phyloP scores from a whole-genome alignment of 306 rosid species.

The Ziziphus jujuba region DNA sequence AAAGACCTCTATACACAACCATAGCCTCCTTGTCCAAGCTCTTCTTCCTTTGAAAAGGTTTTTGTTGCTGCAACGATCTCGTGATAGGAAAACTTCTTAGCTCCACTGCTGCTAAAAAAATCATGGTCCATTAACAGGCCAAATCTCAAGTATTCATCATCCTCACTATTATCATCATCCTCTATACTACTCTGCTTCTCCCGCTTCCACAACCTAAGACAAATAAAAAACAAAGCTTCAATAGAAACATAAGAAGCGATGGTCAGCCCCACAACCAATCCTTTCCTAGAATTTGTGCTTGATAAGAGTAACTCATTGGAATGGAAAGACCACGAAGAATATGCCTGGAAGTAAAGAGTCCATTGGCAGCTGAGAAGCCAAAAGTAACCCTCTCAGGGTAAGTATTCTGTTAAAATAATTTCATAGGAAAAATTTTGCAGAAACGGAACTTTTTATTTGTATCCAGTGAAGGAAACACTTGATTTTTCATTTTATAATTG shows the following conservation, averaged over 20 bases:
- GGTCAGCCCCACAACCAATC: constrained; percentile 10
- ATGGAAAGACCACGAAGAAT: constrained; percentile 18
- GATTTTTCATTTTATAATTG: not conserved
- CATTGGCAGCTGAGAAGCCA: constrained; percentile 35
- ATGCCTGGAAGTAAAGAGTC: not conserved
- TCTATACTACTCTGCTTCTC: not conserved
- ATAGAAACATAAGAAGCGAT: not conserved
- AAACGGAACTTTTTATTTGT: not conserved
- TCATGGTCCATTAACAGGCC: constrained; percentile 11
- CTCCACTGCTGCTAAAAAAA: constrained; percentile 4
- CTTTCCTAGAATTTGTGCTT: too few species aligned
- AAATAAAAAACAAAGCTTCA: not conserved
- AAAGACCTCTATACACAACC: constrained; percentile 6
- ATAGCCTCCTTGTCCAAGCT: constrained; percentile 14
- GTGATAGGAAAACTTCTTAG: not conserved
- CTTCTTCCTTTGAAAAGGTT: not conserved
- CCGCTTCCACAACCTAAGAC: not conserved
- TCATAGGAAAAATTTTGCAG: too few species aligned
- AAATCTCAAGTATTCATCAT: not conserved
- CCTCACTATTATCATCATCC: not conserved
- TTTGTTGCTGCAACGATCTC: not conserved
- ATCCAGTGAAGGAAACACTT: not conserved
- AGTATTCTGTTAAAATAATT: not conserved
- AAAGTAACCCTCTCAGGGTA: constrained; percentile 34
- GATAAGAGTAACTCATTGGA: not conserved